Evolutionary conservation across 768 basidiomycete genomes (phyloP), one percentile per base, ranked within the genome.

Genomic region (Mycena galericulata): DNA sequence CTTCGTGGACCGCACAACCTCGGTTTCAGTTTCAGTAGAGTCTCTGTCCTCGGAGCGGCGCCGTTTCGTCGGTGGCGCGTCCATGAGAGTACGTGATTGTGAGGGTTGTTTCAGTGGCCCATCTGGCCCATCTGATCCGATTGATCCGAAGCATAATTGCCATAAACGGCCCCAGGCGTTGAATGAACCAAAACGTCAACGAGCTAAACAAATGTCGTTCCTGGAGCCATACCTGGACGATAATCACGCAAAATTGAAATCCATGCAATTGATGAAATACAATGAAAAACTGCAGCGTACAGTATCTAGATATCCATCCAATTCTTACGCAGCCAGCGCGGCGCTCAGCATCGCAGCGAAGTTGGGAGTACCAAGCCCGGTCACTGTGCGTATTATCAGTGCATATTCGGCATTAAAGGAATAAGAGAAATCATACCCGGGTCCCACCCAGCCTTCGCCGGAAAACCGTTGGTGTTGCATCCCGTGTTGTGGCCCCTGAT

Each of bases 341-440:
- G 68, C 68, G 0, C 63, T 58, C 40, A 70, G 30, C 27, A 70
- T 56, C 3, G 56, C 68, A 2, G 72, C 62, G 47, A 72, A 77
- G 50, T 75, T 69, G 43, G 76, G 76, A 3, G 75, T 77, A 9
- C 75, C 75, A 32, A 76, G 73, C 14, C 75, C 75, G 4, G 75
- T 75, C 17, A 74, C 77, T 58, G 72, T 3, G 27, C 38, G 17
- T 22, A 22, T 12, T 26, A 20, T 27, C 20, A 27, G 32, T 46
- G 30, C 10, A 10, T 29, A 5, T 2, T 53, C 2, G 3, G 20
- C 11, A 6, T n/a, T 36, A 4, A 1, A 22, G 18, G 17, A n/a
- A 20, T n/a, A 41, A 12, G 40, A n/a, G n/a, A 62, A n/a, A n/a
- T n/a, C 32, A 27, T 61, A 47, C 56, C 65, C 6, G 70, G 76